A percentile compares a stretch with the other conserved stretches of the same genome.
phyloP scores from a whole-genome alignment of 176 grass and related monocot species.

The Melocanna baccifera region DNA sequence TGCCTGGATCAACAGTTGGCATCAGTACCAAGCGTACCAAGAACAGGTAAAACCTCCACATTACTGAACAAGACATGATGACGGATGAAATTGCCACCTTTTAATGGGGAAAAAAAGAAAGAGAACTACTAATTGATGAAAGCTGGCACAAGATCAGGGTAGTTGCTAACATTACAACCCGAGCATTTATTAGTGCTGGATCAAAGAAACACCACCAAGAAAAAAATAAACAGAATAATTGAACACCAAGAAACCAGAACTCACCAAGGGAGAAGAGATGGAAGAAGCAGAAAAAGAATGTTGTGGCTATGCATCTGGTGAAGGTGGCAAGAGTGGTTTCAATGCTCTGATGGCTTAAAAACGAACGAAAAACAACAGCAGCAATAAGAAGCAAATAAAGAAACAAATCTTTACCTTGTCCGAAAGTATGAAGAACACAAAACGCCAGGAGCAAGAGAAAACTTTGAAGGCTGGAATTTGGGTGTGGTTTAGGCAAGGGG shows the following conservation, averaged over 20 bases:
- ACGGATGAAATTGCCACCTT: constrained; percentile 21
- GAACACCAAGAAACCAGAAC: constrained; percentile 4
- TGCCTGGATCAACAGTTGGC: neutral
- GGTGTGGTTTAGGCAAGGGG: constrained; percentile 54
- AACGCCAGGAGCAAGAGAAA: constrained; percentile 23
- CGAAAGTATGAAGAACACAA: constrained; percentile 25
- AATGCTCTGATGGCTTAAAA: neutral
- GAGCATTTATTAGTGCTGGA: neutral
- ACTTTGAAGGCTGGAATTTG: constrained; percentile 68
- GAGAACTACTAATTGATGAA: neutral
- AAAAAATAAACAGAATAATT: neutral
- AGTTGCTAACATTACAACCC: constrained; percentile 22
- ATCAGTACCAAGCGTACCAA: constrained; percentile 6
- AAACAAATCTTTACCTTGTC: constrained; percentile 41
- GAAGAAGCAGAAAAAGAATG: neutral
- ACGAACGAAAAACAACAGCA: neutral
- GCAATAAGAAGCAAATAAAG: constrained; percentile 5
- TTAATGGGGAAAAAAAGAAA: neutral
- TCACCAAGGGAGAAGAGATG: constrained; percentile 14
- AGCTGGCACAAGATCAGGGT: constrained; percentile 13
- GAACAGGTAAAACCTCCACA: constrained; percentile 25
- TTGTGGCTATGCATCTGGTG: neutral
- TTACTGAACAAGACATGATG: constrained; percentile 14
- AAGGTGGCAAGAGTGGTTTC: neutral
- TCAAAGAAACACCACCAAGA: neutral